Percentiles rank a stretch among this genome's conserved stretches.
Evolutionary conservation across 306 rosid genomes (phyloP).

Genomic region (Astragalus glycyphyllos): DNA sequence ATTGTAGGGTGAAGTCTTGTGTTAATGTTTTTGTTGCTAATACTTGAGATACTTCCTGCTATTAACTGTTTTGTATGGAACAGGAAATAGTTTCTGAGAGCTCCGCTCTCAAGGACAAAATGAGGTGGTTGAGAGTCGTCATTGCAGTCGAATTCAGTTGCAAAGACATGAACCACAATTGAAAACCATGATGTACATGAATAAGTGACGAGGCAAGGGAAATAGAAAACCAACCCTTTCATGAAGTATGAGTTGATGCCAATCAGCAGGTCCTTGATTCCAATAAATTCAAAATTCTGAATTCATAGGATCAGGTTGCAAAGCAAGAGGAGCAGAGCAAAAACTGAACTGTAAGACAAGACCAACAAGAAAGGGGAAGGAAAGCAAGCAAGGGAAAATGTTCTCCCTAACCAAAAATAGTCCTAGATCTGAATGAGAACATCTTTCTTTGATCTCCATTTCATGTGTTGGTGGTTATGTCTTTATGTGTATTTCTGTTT

Average conservation of each 20-base stretch:
- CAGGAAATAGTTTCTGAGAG: neutral
- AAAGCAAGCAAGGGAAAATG: no score
- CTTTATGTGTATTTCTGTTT: no score
- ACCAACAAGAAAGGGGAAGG: no score
- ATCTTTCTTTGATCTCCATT: no score
- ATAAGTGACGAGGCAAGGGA: neutral
- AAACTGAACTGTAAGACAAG: neutral
- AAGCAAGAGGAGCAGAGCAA: neutral
- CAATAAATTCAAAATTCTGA: neutral
- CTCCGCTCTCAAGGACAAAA: no score
- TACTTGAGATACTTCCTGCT: conserved; percentile 2
- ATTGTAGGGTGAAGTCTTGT: neutral
- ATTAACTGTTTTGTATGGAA: neutral
- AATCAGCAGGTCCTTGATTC: neutral
- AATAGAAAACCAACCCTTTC: neutral
- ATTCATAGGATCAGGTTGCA: neutral
- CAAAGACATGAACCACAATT: neutral
- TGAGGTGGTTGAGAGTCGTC: no score
- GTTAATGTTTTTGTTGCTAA: neutral
- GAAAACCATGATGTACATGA: neutral
- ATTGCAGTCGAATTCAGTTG: neutral
- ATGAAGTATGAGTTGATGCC: neutral
- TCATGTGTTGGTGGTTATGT: no score
- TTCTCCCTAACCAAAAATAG: no score
- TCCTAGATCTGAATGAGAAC: no score